Percentiles rank a stretch among this genome's conserved stretches.
These are phyloP conservation scores for Heterobasidion parviporum DNA, from an alignment of 1,284 basidiomycete genomes.

Conservation along the genomic window DNA sequence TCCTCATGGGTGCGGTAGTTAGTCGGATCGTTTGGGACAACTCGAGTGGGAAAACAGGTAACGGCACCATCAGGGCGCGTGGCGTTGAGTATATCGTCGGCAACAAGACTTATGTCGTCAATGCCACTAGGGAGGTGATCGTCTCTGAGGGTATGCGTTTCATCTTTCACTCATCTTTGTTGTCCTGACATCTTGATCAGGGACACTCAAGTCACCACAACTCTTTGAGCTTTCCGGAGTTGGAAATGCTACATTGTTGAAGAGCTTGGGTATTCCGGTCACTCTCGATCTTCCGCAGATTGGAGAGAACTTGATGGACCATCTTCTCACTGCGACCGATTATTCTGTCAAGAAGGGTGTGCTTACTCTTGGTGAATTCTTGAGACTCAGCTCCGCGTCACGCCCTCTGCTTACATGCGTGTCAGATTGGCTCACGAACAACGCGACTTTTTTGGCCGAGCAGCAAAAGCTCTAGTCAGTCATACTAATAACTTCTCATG, in stretches of 20 bases:
- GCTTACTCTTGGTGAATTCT: conserved; percentile 7
- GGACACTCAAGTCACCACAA: conserved; percentile 11
- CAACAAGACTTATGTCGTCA: conserved; percentile 5
- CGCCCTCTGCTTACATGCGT: not conserved
- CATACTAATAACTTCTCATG: not conserved
- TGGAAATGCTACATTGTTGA: conserved; percentile 8
- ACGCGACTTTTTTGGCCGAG: not conserved
- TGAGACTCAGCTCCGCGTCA: not conserved
- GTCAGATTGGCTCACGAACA: not conserved
- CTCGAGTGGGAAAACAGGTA: not conserved
- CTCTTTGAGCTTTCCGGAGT: conserved; percentile 12
- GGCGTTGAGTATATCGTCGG: conserved; percentile 8
- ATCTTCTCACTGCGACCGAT: conserved; percentile 10
- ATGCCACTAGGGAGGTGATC: conserved; percentile 7
- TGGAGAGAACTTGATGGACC: conserved; percentile 12
- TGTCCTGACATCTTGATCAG: not conserved
- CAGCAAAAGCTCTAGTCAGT: not conserved
- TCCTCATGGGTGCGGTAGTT: conserved; percentile 8
- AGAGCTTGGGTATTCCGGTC: conserved; percentile 9
- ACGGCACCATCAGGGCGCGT: conserved; percentile 5
- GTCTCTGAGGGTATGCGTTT: not conserved
- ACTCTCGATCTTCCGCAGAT: conserved; percentile 11
- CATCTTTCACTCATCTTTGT: not conserved
- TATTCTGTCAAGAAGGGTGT: conserved; percentile 8
- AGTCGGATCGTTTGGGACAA: conserved; percentile 7